Base-by-base conservation (phyloP, 192 early-diverging fungal genomes). In the Jimgerdemannia lactiflua region DNA sequence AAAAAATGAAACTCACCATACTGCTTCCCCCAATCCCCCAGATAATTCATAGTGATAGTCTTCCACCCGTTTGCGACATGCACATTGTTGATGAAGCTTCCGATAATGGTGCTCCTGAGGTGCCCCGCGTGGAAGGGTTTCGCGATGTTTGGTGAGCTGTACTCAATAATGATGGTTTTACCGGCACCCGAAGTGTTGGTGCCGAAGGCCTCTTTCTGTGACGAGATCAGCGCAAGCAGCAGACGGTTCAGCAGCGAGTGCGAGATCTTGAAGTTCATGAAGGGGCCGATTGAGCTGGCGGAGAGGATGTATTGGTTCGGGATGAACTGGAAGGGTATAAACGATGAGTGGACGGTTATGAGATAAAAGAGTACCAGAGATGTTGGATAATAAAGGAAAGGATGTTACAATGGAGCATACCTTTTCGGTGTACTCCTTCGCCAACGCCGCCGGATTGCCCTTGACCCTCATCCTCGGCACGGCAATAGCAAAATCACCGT, bases 21-120 rank as follows among this genome's bases (percentile, higher is more conserved):
- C 86, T 99, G 97, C 84, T 97, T 99, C 73, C 98, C 98, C 98
- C 98, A 99, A 82, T 99, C 97, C 72, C 98, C 98, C 43, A 99
- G 86, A 83, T 99, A 97, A 89, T 99, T 99, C 87, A 98, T 94
- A 59, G 90, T 85, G 67, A 96, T 85, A n/a, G 91, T 91, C n/a
- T 95, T 91, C 86, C 92, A 96, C 9, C 97, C 98, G 73, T 94
- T 91, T 43, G 93, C 94, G 67, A 90, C 81, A 80, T 95, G 88
- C 20, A 93, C 87, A 69, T 96, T 94, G 77, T 85, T 86, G 72
- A 99, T 87, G 82, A 97, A 96, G 80, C 93, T 92, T 79, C 98
- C 98, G 75, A 99, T 98, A 74, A 99, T 99, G 39, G 97, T 99
- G 72, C 92, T 93, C 67, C 98, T 92, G 88, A 99, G 86, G 80